These are phyloP conservation scores for Candida dubliniensis DNA, from an alignment of 1,139 yeast genomes.

Conservation along the genomic window DNA sequence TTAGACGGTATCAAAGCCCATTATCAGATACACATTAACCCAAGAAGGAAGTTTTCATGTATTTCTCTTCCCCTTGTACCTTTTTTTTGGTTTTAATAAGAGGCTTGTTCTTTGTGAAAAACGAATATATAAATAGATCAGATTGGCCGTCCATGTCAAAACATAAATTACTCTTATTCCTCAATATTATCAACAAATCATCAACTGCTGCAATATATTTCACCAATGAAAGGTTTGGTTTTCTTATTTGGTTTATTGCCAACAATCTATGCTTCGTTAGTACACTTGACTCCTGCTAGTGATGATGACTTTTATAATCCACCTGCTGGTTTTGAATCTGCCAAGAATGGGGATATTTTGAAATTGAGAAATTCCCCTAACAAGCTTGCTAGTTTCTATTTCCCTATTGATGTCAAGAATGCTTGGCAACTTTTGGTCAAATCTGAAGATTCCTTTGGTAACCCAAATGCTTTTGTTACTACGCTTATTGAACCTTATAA, in stretches of 20 bases:
- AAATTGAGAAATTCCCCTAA: conserved; percentile 24
- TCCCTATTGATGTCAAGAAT: conserved; percentile 13
- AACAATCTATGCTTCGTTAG: neutral
- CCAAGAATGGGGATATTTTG: conserved; percentile 26
- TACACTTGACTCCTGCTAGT: conserved; percentile 14
- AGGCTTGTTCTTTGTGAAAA: neutral
- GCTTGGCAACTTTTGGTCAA: conserved; percentile 36
- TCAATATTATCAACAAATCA: too few species aligned
- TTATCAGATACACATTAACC: neutral
- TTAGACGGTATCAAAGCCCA: too few species aligned
- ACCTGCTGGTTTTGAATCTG: conserved; percentile 25
- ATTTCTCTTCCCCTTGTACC: neutral
- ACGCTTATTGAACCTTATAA: conserved; percentile 34
- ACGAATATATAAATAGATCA: neutral
- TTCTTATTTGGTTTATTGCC: neutral
- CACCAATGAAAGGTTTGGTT: neutral
- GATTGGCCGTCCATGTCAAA: too few species aligned
- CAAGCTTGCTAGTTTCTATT: conserved; percentile 17
- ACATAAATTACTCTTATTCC: too few species aligned
- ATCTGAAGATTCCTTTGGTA: conserved; percentile 30
- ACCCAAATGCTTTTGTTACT: conserved; percentile 31
- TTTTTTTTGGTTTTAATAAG: neutral
- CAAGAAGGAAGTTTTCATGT: neutral
- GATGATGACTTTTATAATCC: conserved; percentile 30
- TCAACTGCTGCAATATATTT: neutral